Evolutionary conservation across 2,329 filamentous ascomycete species (phyloP).

Genomic region (Tolypocladium sp.): DNA sequence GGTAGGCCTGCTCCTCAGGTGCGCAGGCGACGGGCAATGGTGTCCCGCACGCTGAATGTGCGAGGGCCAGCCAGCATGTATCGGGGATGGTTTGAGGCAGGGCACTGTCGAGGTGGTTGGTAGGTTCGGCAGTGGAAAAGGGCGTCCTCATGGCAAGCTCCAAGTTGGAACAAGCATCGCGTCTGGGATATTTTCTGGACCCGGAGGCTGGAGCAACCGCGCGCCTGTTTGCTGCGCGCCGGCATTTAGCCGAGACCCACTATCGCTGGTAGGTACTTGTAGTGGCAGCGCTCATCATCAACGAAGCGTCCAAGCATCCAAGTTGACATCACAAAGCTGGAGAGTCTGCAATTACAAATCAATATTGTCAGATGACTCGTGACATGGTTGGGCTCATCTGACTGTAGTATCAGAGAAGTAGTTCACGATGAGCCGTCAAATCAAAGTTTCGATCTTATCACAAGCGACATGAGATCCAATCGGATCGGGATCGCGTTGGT

Average conservation of each 20-base stretch:
- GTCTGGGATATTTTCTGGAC: conserved; percentile 10
- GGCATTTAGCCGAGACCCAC: conserved; percentile 5
- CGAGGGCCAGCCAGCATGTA: background rate
- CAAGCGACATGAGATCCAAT: too few species aligned
- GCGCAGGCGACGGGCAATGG: background rate
- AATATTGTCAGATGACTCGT: background rate
- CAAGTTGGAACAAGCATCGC: conserved; percentile 3
- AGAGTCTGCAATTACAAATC: background rate
- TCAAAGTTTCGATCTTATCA: background rate
- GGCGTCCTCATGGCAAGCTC: background rate
- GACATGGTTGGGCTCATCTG: background rate
- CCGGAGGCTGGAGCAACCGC: conserved; percentile 1
- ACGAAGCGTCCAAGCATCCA: background rate
- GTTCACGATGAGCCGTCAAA: background rate
- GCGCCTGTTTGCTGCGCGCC: background rate
- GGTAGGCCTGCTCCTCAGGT: background rate
- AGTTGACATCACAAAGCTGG: too few species aligned
- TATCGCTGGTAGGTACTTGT: too few species aligned
- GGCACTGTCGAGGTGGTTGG: background rate
- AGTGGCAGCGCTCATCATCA: background rate
- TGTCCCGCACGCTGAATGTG: background rate
- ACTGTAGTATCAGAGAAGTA: background rate
- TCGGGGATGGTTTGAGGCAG: background rate
- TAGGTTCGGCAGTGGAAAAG: background rate
- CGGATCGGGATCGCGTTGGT: too few species aligned